Conservation (phyloP, 2,329 filamentous ascomycete species). For the Rhytidhysteron rufulum region DNA sequence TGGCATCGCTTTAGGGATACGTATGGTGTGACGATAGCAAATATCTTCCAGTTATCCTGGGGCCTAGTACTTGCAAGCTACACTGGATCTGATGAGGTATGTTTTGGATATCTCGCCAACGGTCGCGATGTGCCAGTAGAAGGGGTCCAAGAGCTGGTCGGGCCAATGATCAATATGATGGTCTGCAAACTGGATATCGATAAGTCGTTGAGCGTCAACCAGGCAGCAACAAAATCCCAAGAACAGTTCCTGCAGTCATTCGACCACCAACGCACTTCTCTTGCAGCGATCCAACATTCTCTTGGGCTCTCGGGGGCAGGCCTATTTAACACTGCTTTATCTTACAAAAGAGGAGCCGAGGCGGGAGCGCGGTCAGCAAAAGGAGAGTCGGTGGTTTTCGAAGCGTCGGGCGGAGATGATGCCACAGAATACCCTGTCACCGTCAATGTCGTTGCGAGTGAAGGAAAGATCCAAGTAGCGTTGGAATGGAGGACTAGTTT, state of each 20-base stretch:
- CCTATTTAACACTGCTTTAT: conserved; percentile 42
- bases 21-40: conserved; percentile 11
- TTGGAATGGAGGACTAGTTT: too few relatives aligned
- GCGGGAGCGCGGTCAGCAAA: too few relatives aligned
- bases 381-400: too few relatives aligned
- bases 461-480: too few relatives aligned
- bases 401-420: too few relatives aligned
- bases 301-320: conserved; percentile 11
- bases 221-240: conserved; percentile 7
- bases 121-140: conserved; percentile 36
- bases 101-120: conserved; percentile 19
- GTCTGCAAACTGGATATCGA: conserved; percentile 4
- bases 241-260: conserved; percentile 5
- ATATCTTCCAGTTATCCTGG: conserved; percentile 14
- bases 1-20: conserved; percentile 4
- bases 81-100: conserved; percentile 9
- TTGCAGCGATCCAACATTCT: conserved; percentile 41
- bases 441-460: too few relatives aligned
- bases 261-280: conserved; percentile 4
- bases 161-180: conserved; percentile 36
- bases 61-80: conserved; percentile 11
- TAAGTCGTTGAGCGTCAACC: not conserved
- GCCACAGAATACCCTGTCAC: too few relatives aligned
- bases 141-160: conserved; percentile 41
- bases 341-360: conserved; percentile 4